These are phyloP conservation scores for Lunasporangiospora selenospora DNA, from an alignment of 192 early-diverging fungal genomes.

Conservation along the genomic window DNA sequence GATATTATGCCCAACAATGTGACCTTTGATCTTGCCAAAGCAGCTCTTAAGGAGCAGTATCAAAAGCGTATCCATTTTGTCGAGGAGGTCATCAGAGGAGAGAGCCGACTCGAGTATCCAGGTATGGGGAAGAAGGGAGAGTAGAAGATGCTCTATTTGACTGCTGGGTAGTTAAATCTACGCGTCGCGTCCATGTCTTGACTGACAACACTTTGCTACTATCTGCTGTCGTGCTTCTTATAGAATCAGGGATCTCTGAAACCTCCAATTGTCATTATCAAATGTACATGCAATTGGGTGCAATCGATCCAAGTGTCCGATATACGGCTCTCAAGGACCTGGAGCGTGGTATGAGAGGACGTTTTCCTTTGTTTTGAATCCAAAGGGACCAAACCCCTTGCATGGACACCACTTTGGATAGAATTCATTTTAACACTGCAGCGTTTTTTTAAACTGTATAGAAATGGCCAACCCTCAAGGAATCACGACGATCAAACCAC, in stretches of 20 bases:
- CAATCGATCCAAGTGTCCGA: slow-evolving; percentile 46
- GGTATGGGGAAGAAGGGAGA: slow-evolving; percentile 19
- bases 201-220: background rate
- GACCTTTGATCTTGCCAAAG: slow-evolving; percentile 26
- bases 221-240: background rate
- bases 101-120: slow-evolving; percentile 16
- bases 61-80: slow-evolving; percentile 47
- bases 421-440: too few relatives aligned
- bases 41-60: slow-evolving; percentile 46
- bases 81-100: slow-evolving; percentile 33
- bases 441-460: too few relatives aligned
- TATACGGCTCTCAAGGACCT: slow-evolving; percentile 49
- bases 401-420: too few relatives aligned
- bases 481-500: slow-evolving; percentile 50
- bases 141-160: background rate
- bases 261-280: slow-evolving; percentile 47
- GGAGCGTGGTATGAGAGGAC: slow-evolving; percentile 60
- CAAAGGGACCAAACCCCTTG: too few relatives aligned
- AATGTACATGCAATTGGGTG: slow-evolving; percentile 56
- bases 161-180: background rate
- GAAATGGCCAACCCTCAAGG: slow-evolving; percentile 61
- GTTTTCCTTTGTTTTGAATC: too few relatives aligned
- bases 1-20: slow-evolving; percentile 55
- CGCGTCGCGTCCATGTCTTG: too few relatives aligned
- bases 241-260: slow-evolving; percentile 32